These are phyloP conservation scores for Eucalyptus cloeziana DNA, from an alignment of 345 rosid genomes.

Conservation along the genomic window DNA sequence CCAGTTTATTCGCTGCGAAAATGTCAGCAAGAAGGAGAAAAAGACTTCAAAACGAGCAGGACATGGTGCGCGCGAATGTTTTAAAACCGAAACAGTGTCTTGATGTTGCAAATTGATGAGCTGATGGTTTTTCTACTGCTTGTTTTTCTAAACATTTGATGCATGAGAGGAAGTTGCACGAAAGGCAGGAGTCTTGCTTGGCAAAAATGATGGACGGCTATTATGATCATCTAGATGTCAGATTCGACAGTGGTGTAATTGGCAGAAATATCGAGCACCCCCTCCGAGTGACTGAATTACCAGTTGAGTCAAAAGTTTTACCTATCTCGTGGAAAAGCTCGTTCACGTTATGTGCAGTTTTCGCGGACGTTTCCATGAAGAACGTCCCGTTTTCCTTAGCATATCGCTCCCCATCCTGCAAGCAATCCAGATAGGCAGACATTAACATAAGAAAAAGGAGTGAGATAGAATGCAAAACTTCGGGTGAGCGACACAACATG, in stretches of 20 bases:
- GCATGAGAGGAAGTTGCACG: not conserved
- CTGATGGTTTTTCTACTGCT: not conserved
- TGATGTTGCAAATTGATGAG: not conserved
- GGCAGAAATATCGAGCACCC: not conserved
- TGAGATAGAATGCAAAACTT: not conserved
- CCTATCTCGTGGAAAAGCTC: conserved; percentile 71
- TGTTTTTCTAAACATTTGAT: not conserved
- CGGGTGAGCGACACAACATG: not conserved
- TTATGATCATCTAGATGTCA: not conserved
- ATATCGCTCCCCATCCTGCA: conserved; percentile 53
- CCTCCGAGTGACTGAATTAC: not conserved
- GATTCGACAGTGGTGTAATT: not conserved
- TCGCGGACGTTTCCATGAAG: conserved; percentile 64
- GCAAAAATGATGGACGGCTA: not conserved
- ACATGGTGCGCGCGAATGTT: not conserved
- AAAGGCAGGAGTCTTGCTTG: not conserved
- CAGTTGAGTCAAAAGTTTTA: not conserved
- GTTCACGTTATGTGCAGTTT: conserved; percentile 52
- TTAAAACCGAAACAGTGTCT: not conserved
- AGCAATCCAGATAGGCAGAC: not conserved
- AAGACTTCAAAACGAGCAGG: not conserved
- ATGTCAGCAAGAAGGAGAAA: not conserved
- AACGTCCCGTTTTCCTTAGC: conserved; percentile 51
- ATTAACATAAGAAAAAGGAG: not conserved
- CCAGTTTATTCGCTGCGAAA: conserved; percentile 41